These are phyloP conservation scores for Leccinum arenicola DNA, from an alignment of 768 basidiomycete genomes.

Conservation along the genomic window DNA sequence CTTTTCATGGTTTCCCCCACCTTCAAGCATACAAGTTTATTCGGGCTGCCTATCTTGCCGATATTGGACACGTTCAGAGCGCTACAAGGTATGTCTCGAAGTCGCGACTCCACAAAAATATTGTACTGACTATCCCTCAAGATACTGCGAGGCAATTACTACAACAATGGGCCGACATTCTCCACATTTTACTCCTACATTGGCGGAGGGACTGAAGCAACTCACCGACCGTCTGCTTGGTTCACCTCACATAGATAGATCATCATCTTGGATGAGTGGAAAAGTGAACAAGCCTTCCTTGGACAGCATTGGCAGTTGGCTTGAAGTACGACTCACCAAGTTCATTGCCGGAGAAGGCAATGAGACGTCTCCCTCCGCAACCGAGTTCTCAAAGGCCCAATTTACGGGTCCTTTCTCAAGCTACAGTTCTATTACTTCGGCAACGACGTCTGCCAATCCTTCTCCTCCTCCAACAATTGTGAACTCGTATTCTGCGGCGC, in stretches of 20 bases:
- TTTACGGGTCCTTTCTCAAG: conserved; percentile 85
- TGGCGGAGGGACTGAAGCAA: conserved; percentile 73
- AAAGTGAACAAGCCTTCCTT: conserved; percentile 89
- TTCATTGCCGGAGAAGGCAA: conserved; percentile 93
- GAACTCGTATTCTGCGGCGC: conserved; percentile 33
- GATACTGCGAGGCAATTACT: conserved; percentile 92
- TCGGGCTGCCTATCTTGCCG: conserved; percentile 72
- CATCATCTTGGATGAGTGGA: conserved; percentile 81
- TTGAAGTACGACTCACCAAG: conserved; percentile 89
- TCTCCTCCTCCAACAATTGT: conserved; percentile 65
- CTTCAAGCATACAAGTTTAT: conserved; percentile 86
- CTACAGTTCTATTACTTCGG: conserved; percentile 88
- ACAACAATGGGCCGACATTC: conserved; percentile 60
- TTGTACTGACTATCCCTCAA: conserved; percentile 38
- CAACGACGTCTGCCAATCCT: conserved; percentile 68
- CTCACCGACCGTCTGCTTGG: conserved; percentile 78
- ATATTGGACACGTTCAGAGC: conserved; percentile 72
- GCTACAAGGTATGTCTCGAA: conserved; percentile 63
- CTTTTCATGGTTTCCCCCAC: conserved; percentile 78
- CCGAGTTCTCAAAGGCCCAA: conserved; percentile 34
- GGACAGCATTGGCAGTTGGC: conserved; percentile 87
- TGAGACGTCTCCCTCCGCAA: conserved; percentile 36
- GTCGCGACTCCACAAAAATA: background rate
- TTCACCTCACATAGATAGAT: conserved; percentile 70
- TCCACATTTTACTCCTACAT: conserved; percentile 60